Evolutionary conservation across 169 alveolate genomes (phyloP).

Genomic region (Perkinsus chesapeaki): DNA sequence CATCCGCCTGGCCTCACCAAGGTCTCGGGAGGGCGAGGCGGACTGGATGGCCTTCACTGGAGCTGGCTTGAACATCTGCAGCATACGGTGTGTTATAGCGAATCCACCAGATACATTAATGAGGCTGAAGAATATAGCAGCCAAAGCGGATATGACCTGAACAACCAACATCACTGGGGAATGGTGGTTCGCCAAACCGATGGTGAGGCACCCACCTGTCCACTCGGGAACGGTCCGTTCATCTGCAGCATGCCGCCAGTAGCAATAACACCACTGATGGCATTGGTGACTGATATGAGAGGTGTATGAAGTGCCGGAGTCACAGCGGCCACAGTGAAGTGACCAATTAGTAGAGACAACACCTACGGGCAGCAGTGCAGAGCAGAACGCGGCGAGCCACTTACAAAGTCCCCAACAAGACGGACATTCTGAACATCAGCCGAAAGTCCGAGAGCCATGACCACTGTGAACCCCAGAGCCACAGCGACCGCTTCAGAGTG

Average conservation of each 20-base stretch:
- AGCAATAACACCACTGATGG: slow-evolving; percentile 51
- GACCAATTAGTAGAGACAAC: slow-evolving; percentile 63
- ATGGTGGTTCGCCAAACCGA: not conserved
- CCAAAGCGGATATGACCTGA: slow-evolving; percentile 13
- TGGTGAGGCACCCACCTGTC: slow-evolving; percentile 15
- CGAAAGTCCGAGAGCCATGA: slow-evolving; percentile 32
- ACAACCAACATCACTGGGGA: not conserved
- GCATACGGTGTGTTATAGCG: slow-evolving; percentile 30
- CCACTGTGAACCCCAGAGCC: slow-evolving; percentile 23
- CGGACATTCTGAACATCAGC: slow-evolving; percentile 23
- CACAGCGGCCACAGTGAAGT: slow-evolving; percentile 70
- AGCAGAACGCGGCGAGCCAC: no score
- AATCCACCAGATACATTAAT: slow-evolving; percentile 33
- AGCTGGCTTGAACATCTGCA: not conserved
- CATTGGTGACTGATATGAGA: slow-evolving; percentile 82
- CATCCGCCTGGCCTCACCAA: not conserved
- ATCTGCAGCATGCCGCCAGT: slow-evolving; percentile 35
- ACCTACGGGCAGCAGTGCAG: slow-evolving; percentile 42
- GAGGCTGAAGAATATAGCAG: slow-evolving; percentile 23
- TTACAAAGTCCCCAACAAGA: slow-evolving; percentile 8
- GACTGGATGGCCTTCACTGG: not conserved
- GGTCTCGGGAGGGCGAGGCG: not conserved
- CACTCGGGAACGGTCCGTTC: slow-evolving; percentile 25
- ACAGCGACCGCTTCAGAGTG: slow-evolving; percentile 12
- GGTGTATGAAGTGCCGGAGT: slow-evolving; percentile 87